Evolutionary conservation across 148 eudicot genomes (phyloP).

Genomic region (Fagopyrum esculentum): DNA sequence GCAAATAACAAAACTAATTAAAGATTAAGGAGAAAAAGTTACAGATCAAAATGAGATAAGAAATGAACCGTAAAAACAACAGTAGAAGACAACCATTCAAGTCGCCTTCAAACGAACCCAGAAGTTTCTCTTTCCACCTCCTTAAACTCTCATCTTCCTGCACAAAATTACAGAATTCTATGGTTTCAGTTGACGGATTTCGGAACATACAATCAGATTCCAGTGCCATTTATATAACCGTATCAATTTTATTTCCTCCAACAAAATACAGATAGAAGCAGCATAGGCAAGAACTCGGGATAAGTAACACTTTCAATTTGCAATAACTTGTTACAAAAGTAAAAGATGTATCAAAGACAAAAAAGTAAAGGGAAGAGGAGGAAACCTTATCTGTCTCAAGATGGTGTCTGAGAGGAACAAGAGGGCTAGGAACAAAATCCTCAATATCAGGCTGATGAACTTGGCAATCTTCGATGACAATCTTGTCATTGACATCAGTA

Average conservation of each 20-base stretch:
- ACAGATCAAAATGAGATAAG: background rate
- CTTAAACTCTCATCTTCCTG: slow-evolving; percentile 67
- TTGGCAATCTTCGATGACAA: slow-evolving; percentile 3
- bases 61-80: background rate
- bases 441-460: slow-evolving; percentile 18
- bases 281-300: too few species aligned
- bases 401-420: slow-evolving; percentile 55
- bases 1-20: too few species aligned
- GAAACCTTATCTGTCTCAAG: slow-evolving; percentile 64
- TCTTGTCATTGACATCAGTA: slow-evolving; percentile 7
- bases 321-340: background rate
- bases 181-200: too few species aligned
- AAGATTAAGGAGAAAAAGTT: slow-evolving; percentile 10
- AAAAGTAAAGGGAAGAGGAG: background rate
- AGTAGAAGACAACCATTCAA: slow-evolving; percentile 40
- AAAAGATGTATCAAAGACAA: background rate
- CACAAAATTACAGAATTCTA: background rate
- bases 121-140: slow-evolving; percentile 70
- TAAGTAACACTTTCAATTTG: too few species aligned
- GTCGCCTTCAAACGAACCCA: slow-evolving; percentile 46
- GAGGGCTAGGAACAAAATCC: slow-evolving; percentile 54
- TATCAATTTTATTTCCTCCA: too few species aligned
- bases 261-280: background rate
- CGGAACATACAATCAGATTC: too few species aligned
- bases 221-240: too few species aligned